A percentile compares a stretch with the other conserved stretches of the same genome.
Conservation (phyloP, 345 rosid genomes). For the Arabidopsis suecica region DNA sequence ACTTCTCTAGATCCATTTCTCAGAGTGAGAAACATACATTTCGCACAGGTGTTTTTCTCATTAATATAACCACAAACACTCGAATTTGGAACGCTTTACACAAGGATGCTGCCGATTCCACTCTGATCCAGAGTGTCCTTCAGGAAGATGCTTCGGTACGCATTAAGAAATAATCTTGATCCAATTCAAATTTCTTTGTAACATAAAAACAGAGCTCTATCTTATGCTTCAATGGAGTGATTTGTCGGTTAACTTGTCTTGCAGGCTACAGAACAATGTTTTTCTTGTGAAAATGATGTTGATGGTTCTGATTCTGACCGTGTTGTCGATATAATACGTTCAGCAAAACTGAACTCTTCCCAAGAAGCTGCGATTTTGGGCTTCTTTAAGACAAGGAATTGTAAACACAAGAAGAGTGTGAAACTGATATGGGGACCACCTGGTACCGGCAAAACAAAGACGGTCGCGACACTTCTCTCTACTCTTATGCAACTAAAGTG, state of each 20-base stretch:
- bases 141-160: constrained; percentile 14
- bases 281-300: neutral
- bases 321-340: constrained; percentile 27
- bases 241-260: neutral
- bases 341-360: constrained; percentile 45
- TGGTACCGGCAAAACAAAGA: neutral
- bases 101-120: constrained; percentile 6
- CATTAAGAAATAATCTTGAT: neutral
- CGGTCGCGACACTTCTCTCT: constrained; percentile 22
- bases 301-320: constrained; percentile 19
- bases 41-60: constrained; percentile 40
- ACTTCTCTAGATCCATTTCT: neutral
- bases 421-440: constrained; percentile 4
- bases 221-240: neutral
- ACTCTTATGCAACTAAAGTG: constrained; percentile 43
- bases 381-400: constrained; percentile 23
- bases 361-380: constrained; percentile 45
- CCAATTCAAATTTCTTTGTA: neutral
- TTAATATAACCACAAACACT: constrained; percentile 44
- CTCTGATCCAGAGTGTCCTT: constrained; percentile 40
- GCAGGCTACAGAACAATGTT: constrained; percentile 33
- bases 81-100: constrained; percentile 51
- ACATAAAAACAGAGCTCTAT: neutral
- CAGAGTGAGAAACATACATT: neutral
- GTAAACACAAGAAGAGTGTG: constrained; percentile 39